phyloP scores from a whole-genome alignment of 2,329 filamentous ascomycete genomes.

The Ophiosphaerella narmari region DNA sequence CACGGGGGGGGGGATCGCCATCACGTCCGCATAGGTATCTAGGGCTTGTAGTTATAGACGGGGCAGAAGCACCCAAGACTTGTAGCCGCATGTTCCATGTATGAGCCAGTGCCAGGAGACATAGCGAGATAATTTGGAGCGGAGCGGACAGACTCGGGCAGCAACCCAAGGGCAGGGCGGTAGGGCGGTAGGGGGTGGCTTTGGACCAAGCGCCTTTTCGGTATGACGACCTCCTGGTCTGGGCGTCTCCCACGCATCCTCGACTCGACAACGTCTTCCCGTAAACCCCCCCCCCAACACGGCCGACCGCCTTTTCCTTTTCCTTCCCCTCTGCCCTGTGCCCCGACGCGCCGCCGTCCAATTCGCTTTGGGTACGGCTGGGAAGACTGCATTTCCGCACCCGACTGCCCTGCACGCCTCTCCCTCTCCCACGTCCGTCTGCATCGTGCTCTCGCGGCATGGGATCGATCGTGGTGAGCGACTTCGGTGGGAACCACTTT shows the following conservation, averaged over 20 bases:
- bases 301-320: conserved; percentile 20
- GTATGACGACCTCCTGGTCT: conserved; percentile 28
- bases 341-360: conserved; percentile 45
- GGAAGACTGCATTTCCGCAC: conserved; percentile 23
- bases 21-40: too few species aligned
- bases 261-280: background rate
- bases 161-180: conserved; percentile 12
- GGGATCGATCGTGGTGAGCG: conserved; percentile 66
- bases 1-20: too few species aligned
- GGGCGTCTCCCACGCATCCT: conserved; percentile 28
- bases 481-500: conserved; percentile 76
- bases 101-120: too few species aligned
- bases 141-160: conserved; percentile 13
- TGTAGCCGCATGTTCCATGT: too few species aligned
- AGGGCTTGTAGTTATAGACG: too few species aligned
- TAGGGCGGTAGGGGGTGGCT: too few species aligned
- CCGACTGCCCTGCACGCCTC: conserved; percentile 16
- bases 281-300: conserved; percentile 16
- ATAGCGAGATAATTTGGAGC: too few species aligned
- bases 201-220: conserved; percentile 18
- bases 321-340: conserved; percentile 11
- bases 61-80: too few species aligned
- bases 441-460: conserved; percentile 52
- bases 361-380: conserved; percentile 51
- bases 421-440: conserved; percentile 14